Percentiles rank a stretch among this genome's conserved stretches.
Evolutionary conservation across 140 eudicot species (phyloP).

Genomic region (Bidens hawaiensis): DNA sequence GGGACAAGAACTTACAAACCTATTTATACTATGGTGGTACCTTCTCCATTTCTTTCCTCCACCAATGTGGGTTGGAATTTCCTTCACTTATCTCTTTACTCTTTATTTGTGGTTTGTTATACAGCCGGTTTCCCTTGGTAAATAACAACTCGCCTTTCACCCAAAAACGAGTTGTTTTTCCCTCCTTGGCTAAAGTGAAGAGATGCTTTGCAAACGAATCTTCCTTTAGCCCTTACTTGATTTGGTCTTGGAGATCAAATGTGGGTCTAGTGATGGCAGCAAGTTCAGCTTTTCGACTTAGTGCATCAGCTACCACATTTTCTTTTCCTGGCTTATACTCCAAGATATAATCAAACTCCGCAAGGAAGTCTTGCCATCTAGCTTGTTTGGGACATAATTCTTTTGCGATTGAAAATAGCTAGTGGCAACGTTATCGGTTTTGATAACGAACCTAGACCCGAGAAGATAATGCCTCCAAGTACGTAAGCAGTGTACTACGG

Average conservation of each 20-base stretch:
- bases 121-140: not conserved
- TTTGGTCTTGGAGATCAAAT: not conserved
- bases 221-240: not conserved
- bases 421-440: slow-evolving; percentile 23
- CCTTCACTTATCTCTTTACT: no score
- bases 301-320: not conserved
- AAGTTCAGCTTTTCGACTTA: not conserved
- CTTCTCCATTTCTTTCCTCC: no score
- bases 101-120: no score
- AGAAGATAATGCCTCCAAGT: slow-evolving; percentile 23
- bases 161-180: not conserved
- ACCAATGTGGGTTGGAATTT: no score
- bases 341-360: no score
- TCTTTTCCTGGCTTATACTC: no score
- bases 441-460: slow-evolving; percentile 13
- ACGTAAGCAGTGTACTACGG: slow-evolving; percentile 9
- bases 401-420: not conserved
- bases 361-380: no score
- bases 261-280: not conserved
- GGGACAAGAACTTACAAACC: no score
- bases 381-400: not conserved
- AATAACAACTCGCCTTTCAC: no score
- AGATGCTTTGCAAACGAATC: not conserved
- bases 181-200: not conserved
- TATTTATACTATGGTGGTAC: no score